Conservation (phyloP, 1,284 basidiomycete species). For the Blastosporella zonata region DNA sequence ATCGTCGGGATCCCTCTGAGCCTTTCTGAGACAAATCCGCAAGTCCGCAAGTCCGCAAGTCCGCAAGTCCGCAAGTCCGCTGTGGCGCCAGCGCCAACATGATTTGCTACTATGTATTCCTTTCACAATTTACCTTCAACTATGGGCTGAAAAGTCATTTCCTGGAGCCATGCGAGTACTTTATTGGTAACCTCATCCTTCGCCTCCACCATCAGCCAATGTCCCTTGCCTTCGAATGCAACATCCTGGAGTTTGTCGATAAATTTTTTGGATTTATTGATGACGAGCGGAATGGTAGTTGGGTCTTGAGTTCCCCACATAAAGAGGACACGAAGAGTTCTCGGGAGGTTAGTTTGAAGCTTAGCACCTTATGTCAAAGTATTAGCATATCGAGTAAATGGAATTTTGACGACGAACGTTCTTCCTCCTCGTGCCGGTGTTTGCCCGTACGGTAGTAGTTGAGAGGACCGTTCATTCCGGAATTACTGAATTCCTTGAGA, state of each 20-base stretch:
- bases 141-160: slow-evolving; percentile 23
- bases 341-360: slow-evolving; percentile 40
- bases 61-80: no score
- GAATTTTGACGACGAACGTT: slow-evolving; percentile 33
- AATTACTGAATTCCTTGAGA: slow-evolving; percentile 38
- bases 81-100: no score
- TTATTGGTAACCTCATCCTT: slow-evolving; percentile 46
- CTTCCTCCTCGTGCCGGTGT: slow-evolving; percentile 60
- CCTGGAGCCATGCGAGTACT: slow-evolving; percentile 47
- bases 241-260: slow-evolving; percentile 47
- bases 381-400: not conserved
- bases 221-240: slow-evolving; percentile 50
- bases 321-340: slow-evolving; percentile 55
- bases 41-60: no score
- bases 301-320: slow-evolving; percentile 57
- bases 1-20: no score
- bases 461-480: slow-evolving; percentile 60
- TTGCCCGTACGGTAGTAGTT: slow-evolving; percentile 67
- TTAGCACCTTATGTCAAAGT: slow-evolving; percentile 28
- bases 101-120: no score
- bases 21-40: no score
- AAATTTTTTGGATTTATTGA: slow-evolving; percentile 44
- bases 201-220: slow-evolving; percentile 67
- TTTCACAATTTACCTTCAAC: slow-evolving; percentile 13
- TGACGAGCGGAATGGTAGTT: slow-evolving; percentile 34